These are phyloP conservation scores for Cupressus sempervirens DNA, from an alignment of 75 land plant species.

Conservation along the genomic window DNA sequence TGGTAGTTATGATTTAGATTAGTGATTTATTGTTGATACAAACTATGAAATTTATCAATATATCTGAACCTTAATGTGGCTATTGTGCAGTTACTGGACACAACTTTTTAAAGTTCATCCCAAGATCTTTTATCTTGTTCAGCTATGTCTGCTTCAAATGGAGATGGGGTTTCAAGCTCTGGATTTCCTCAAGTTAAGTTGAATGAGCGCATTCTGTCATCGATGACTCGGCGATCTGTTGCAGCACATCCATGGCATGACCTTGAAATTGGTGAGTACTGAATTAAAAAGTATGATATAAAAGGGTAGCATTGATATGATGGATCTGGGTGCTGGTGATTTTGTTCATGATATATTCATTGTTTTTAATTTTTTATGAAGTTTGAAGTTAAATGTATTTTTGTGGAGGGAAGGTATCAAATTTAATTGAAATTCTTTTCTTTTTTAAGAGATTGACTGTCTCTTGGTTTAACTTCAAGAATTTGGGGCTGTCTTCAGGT, in stretches of 20 bases:
- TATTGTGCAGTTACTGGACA: neutral
- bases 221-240: conserved; percentile 58
- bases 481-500: neutral
- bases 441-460: neutral
- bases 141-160: conserved; percentile 19
- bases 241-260: conserved; percentile 94
- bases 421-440: neutral
- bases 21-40: neutral
- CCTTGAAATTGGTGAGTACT: conserved; percentile 59
- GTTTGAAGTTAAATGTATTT: neutral
- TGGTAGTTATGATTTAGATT: neutral
- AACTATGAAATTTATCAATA: neutral
- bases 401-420: neutral
- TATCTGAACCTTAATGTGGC: neutral
- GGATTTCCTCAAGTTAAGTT: conserved; percentile 27
- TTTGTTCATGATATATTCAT: neutral
- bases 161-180: conserved; percentile 15
- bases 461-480: neutral
- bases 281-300: neutral
- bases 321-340: neutral
- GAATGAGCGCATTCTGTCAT: conserved; percentile 66
- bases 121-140: neutral
- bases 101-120: neutral
- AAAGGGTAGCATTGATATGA: neutral
- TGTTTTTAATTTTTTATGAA: neutral